Evolutionary conservation across 129 eudicot species (phyloP), one percentile per base, ranked within the genome.

Genomic region (Oenanthe sinensis): DNA sequence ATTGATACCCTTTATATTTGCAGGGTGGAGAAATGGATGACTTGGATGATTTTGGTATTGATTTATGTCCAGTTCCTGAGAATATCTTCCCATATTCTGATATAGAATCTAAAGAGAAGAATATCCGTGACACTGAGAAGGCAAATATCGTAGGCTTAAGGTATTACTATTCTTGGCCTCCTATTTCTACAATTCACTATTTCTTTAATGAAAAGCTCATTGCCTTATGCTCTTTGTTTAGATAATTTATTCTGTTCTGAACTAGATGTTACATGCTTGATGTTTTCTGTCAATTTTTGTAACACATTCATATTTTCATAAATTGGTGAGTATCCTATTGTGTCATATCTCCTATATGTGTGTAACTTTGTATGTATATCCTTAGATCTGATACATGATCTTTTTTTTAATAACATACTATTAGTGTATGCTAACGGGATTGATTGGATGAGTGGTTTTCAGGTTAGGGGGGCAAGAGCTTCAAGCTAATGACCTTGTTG

Each of bases 21-120:
- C 70, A 88, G 91, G 60, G 48, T 81, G 81, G 54, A 49, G 79
- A 79, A 76, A 36, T 24, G 44, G 83, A 78, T 8, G 86, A 79
- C 36, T 84, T 83, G 81, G 83, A 83, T 83, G 84, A 81, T 79
- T 79, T 88, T 36, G 92, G 89, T 47, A 78, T 80, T 46, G 89
- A 81, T 73, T 77, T 84, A 44, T 81, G 76, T 75, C 81, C 88
- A 7, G 47, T 58, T 73, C 85, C 84, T 83, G 89, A 84, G 22
- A 74, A 75, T 48, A 55, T 43, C 75, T 47, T 82, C 14, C 81
- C 80, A 42, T 75, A 28, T 15, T 43, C 26, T 49, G 79, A 75
- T 70, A 71, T 47, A 30, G 87, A 76, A 71, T 39, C 50, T 76
- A 80, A 79, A 24, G 40, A 54, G 73, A 77, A 79, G 50, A 77